Evolutionary conservation across 2,329 filamentous ascomycete species (phyloP), one percentile per base, ranked within the genome.

Genomic region (Aspergillus flavus): DNA sequence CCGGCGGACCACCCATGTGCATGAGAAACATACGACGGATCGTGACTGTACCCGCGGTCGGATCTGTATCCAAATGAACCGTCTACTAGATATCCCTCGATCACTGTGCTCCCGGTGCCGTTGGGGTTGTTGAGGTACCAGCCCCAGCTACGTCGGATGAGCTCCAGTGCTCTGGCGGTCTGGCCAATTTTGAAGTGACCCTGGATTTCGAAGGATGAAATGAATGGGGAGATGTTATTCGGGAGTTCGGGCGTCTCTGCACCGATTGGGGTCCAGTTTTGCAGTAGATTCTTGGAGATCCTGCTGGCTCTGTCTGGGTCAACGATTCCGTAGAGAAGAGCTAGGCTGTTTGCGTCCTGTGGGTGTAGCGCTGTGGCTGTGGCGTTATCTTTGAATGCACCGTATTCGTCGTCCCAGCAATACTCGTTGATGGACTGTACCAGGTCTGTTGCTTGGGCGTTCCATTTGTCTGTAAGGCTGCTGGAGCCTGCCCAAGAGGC

Each of bases 261-360:
- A 9, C 86, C 86, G 57, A 87, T 83, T 4, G 81, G 78, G 0
- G 79, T 83, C 86, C 86, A 88, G 71, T 86, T 87, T 7, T 78
- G 68, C 1, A 79, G 79, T 4, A 87, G 78, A 14, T 72, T 74
- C 2, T 75, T 66, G 2, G 83, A 82, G 54, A 87, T 83, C 21
- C 68, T 69, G 32, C 76, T 69, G 10, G 80, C 72, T 23, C 72
- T 75, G 9, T 74, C 66, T 23, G 73, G 66, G 62, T 76, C 68
- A 3, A 82, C 74, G 4, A 87, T 71, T 3, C 78, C 79, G 62
- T 85, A 85, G 45, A 84, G 75, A 3, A 87, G 74, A 0, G 85
- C 82, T 72, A 88, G 80, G 59, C 82, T 80, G 73, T 89, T 89
- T 14, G 82, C 86, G 65, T 88, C 86, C 75, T 90, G 86, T 0